Evolutionary conservation across 2,329 filamentous ascomycete species (phyloP), one percentile per base, ranked within the genome.

Genomic region (Alternaria burnsii): DNA sequence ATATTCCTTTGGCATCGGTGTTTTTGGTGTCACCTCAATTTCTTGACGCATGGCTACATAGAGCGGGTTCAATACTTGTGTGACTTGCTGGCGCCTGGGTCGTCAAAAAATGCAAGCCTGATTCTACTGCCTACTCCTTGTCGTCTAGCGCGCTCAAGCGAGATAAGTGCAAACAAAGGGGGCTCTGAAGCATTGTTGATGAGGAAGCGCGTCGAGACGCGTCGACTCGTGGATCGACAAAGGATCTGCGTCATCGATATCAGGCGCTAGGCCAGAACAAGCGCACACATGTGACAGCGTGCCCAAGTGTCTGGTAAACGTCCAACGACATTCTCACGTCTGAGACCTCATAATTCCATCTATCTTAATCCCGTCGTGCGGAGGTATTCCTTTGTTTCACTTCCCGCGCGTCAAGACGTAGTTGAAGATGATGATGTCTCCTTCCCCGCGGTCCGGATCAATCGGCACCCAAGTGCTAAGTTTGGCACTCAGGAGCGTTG

Each of bases 1-100:
- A 54, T 78, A 77, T 43, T 67, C 72, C 41, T 69, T 65, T 0
- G 72, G 74, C 64, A 77, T 71, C 7, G 69, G 59, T 6, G 58
- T 58, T 10, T 26, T 63, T 1, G 68, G 48, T 14, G 46, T 47
- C 9, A 77, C 74, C 18, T 58, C 70, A 11, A 70, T 52, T 59
- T 76, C 73, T 43, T 30, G 18, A 30, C 43, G 67, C 62, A 67
- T 68, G 11, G 5, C 28, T 44, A 4, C 28, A 18, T 2, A 36
- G 18, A 24, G 34, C 4, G 3, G 20, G 28, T 32, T 8, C 28
- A 24, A 3, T 9, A n/a, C 11, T 2, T 42, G 22, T 16, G 26
- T 1, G 9, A 40, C 5, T 28, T 11, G 11, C 28, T 22, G 9
- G 1, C 3, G 22, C 1, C 11, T 52, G 5, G 1, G 10, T 52